Evolutionary conservation across 768 basidiomycete genomes (phyloP).

Genomic region (Leccinum variicolor): DNA sequence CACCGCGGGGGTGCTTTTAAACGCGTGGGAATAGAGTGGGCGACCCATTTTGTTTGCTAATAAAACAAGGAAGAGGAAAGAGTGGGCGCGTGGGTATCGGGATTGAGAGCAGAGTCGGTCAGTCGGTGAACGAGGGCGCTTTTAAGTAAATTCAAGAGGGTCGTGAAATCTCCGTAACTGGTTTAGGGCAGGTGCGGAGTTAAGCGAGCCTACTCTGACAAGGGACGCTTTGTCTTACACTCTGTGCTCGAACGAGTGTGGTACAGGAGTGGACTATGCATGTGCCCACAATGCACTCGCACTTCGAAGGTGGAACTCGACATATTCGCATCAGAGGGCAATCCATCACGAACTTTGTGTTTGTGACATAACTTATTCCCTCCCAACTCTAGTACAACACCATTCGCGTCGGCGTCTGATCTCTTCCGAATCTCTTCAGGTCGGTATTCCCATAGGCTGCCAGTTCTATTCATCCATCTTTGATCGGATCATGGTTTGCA

Average conservation of each 20-base stretch:
- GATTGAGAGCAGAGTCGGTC: neutral
- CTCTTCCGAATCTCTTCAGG: neutral
- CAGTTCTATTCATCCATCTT: neutral
- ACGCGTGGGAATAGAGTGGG: slow-evolving; percentile 51
- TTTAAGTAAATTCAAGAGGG: slow-evolving; percentile 11
- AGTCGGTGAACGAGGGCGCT: neutral
- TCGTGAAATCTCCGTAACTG: neutral
- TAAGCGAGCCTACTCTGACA: slow-evolving; percentile 13
- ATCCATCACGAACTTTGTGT: neutral
- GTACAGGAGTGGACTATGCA: no score
- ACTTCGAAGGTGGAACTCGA: neutral
- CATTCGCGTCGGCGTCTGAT: neutral
- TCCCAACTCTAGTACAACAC: neutral
- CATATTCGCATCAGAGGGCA: neutral
- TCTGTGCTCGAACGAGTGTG: no score
- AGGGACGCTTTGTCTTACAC: no score
- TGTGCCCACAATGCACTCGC: no score
- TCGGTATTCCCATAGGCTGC: neutral
- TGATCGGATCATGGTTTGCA: neutral
- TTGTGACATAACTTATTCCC: neutral
- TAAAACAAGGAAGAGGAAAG: slow-evolving; percentile 23
- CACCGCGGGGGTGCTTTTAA: slow-evolving; percentile 36
- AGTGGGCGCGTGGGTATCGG: slow-evolving; percentile 9
- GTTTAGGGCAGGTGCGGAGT: slow-evolving; percentile 36
- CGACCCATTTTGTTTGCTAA: slow-evolving; percentile 49